phyloP scores from a whole-genome alignment of 148 eudicot species.

The Tetragonia tetragonoides region DNA sequence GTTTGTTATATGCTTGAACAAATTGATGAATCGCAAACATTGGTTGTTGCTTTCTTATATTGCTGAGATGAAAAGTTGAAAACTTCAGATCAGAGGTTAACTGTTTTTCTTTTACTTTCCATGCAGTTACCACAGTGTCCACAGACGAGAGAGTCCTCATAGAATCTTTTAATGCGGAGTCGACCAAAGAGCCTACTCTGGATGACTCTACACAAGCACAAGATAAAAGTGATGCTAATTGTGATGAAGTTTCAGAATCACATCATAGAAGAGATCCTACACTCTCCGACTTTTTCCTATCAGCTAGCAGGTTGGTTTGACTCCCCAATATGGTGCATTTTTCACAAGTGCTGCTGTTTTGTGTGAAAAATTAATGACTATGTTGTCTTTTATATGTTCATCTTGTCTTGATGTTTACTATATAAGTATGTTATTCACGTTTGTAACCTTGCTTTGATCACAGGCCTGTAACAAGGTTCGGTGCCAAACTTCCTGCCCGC shows the following conservation, averaged over 20 bases:
- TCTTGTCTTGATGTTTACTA: no score
- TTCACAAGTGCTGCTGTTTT: no score
- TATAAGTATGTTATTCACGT: background rate
- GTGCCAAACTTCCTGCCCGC: slow-evolving; percentile 34
- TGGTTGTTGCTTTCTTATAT: background rate
- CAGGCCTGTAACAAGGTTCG: slow-evolving; percentile 32
- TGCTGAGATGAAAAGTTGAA: background rate
- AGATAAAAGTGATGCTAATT: slow-evolving; percentile 19
- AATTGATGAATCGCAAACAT: background rate
- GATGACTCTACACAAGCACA: slow-evolving; percentile 8
- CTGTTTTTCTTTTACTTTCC: background rate
- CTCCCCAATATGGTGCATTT: background rate
- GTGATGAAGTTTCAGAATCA: slow-evolving; percentile 2
- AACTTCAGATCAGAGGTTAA: background rate
- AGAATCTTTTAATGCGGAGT: slow-evolving; percentile 6
- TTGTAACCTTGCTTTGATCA: background rate
- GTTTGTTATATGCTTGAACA: no score
- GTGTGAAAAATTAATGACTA: no score
- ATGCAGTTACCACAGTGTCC: background rate
- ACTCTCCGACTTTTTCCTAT: slow-evolving; percentile 34
- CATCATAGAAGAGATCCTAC: slow-evolving; percentile 42
- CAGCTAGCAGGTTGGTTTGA: slow-evolving; percentile 28
- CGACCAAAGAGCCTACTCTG: background rate
- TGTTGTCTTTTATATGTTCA: no score
- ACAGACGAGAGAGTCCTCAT: slow-evolving; percentile 4